Conservation (phyloP, 2,329 filamentous ascomycete genomes). For the Cryphonectria radicalis region DNA sequence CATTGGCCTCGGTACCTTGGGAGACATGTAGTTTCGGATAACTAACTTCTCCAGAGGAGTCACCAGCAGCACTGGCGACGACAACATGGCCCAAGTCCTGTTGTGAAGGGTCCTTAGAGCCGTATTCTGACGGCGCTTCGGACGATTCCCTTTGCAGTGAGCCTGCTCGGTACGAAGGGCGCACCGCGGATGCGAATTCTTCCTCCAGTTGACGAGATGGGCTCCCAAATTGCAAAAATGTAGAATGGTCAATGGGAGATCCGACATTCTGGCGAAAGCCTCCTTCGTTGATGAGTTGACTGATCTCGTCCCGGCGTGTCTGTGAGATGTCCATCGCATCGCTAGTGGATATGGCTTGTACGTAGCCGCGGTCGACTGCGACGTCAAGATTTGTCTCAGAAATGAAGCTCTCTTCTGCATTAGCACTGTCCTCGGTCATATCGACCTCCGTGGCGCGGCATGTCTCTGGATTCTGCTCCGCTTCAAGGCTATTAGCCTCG, state of each 20-base stretch:
- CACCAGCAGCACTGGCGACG: neutral
- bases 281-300: conserved; percentile 50
- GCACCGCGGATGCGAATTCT: conserved; percentile 22
- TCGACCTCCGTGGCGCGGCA: conserved; percentile 6
- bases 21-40: conserved; percentile 40
- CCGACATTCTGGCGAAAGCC: conserved; percentile 52
- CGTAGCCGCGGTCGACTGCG: conserved; percentile 1
- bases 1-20: conserved; percentile 47
- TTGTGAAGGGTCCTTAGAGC: conserved; percentile 21
- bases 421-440: conserved; percentile 9
- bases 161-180: conserved; percentile 8
- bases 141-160: conserved; percentile 11
- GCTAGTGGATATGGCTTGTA: conserved; percentile 17
- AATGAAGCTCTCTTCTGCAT: conserved; percentile 32
- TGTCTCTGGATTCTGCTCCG: conserved; percentile 21
- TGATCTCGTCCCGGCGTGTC: conserved; percentile 45
- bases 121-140: conserved; percentile 27
- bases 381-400: conserved; percentile 32
- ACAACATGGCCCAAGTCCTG: neutral
- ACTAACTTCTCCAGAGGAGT: conserved; percentile 25
- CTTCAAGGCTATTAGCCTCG: conserved; percentile 22
- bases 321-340: conserved; percentile 37
- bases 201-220: conserved; percentile 38
- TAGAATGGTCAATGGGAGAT: conserved; percentile 39
- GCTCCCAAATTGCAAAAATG: conserved; percentile 33